Evolutionary conservation across 805 yeast genomes (phyloP), one percentile per base, ranked within the genome.

Genomic region (Candida lessepsii): DNA sequence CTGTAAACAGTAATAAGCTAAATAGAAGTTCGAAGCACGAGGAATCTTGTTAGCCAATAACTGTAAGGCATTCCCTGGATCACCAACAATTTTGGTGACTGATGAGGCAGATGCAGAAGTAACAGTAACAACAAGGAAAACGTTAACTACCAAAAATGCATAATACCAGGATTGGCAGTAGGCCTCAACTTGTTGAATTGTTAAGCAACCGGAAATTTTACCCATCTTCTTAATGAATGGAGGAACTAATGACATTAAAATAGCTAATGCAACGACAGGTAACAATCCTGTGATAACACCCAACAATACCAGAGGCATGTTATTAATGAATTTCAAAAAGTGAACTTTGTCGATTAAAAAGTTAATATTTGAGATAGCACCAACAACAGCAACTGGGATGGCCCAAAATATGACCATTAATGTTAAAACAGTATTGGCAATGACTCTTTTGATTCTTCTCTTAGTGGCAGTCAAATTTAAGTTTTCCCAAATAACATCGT

Each of bases 111-210:
- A 86, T 35, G 96, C 78, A 13, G 97, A 88, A 8, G 96, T 74
- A 40, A 85, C 57, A 3, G 98, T 88, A 29, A 84, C 74, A 36
- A 90, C 95, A 43, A 93, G 61, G 63, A 91, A 93, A 9, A 85
- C 90, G 63, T 91, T 89, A 44, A 91, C 79, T 35, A 89, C 91
- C 68, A 86, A 89, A 77, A 91, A 91, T 1, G 86, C 96, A 65
- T 75, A 91, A 64, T 68, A 93, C 81, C 96, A 89, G 26, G 80
- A 75, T 60, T 91, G 99, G 47, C 93, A 83, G 74, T 82, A 88
- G 44, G 71, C 62, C 51, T 89, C 96, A 42, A 86, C 76, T 41
- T 80, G 75, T 53, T 88, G 91, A 8, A 67, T 58, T 2, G 96
- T 80, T 39, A 86, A 69, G 32, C 73, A 66, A 19, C 98, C 98